phyloP scores from a whole-genome alignment of 352 stramenopile species.

The Phytopythium sindhum region DNA sequence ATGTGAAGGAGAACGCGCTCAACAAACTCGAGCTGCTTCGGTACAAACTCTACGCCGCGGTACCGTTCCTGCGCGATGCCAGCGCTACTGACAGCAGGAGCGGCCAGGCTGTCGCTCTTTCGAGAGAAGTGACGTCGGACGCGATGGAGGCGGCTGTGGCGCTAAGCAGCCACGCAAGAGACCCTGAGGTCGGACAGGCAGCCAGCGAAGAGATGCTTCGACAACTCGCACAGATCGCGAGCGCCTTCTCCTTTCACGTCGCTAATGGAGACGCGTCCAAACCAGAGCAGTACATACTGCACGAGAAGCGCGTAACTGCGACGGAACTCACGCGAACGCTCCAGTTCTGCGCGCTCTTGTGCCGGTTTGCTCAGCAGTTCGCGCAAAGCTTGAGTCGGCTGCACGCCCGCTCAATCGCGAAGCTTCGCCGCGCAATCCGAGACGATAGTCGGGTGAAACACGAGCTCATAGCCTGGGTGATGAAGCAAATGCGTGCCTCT shows the following conservation, averaged over 20 bases:
- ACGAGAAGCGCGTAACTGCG: constrained; percentile 24
- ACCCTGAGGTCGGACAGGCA: constrained; percentile 14
- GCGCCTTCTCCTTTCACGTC: constrained; percentile 29
- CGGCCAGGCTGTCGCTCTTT: constrained; percentile 18
- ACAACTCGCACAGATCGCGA: constrained; percentile 32
- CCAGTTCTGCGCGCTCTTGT: constrained; percentile 26
- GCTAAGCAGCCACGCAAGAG: constrained; percentile 14
- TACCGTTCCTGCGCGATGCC: constrained; percentile 39
- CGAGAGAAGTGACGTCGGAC: constrained; percentile 14
- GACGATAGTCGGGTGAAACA: constrained; percentile 34
- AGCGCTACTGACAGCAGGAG: constrained; percentile 7
- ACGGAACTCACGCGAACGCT: constrained; percentile 23
- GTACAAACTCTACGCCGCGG: constrained; percentile 22
- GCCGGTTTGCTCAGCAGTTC: constrained; percentile 32
- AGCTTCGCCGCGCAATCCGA: constrained; percentile 21
- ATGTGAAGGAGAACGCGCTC: constrained; percentile 35
- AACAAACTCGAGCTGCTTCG: constrained; percentile 32
- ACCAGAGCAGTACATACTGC: constrained; percentile 17
- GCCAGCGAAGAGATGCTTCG: constrained; percentile 32
- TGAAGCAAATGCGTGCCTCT: constrained; percentile 17
- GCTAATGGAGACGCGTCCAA: constrained; percentile 2
- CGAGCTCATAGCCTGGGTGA: constrained; percentile 17
- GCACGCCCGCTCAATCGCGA: constrained; percentile 19
- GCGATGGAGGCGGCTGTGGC: constrained; percentile 25
- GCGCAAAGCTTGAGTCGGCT: constrained; percentile 18